A percentile compares a stretch with the other conserved stretches of the same genome.
phyloP scores from a whole-genome alignment of 768 basidiomycete species.

The Calocybe cyanea region DNA sequence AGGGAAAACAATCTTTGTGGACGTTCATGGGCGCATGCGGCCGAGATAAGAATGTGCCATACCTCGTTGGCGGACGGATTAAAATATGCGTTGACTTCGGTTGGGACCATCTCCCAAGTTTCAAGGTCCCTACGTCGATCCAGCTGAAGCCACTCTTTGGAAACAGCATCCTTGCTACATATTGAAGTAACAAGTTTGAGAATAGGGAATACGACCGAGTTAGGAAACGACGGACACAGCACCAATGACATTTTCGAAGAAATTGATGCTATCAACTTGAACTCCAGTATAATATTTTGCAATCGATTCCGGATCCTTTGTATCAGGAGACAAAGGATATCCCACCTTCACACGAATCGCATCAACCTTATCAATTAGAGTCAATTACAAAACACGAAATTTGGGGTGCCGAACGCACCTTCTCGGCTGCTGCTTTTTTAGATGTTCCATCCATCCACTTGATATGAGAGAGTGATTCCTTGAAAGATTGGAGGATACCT shows the following conservation, averaged over 20 bases:
- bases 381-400: constrained; percentile 1
- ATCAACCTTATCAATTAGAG: constrained; percentile 49
- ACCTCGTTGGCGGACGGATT: constrained; percentile 87
- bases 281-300: constrained; percentile 70
- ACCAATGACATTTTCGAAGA: constrained; percentile 81
- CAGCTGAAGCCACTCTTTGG: constrained; percentile 71
- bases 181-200: background rate
- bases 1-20: constrained; percentile 81
- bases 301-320: constrained; percentile 63
- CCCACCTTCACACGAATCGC: constrained; percentile 90
- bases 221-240: constrained; percentile 37
- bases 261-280: constrained; percentile 60
- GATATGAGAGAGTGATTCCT: constrained; percentile 64
- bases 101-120: constrained; percentile 86
- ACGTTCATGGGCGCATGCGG: background rate
- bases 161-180: constrained; percentile 55
- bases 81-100: constrained; percentile 86
- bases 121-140: constrained; percentile 66
- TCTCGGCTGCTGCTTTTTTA: constrained; percentile 76
- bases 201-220: background rate
- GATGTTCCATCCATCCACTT: constrained; percentile 92
- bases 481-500: constrained; percentile 81
- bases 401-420: constrained; percentile 42
- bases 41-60: constrained; percentile 4
- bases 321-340: constrained; percentile 86